These are phyloP conservation scores for Coniosporium tulheliwenetii DNA, from an alignment of 2,329 filamentous ascomycete genomes.

Conservation along the genomic window DNA sequence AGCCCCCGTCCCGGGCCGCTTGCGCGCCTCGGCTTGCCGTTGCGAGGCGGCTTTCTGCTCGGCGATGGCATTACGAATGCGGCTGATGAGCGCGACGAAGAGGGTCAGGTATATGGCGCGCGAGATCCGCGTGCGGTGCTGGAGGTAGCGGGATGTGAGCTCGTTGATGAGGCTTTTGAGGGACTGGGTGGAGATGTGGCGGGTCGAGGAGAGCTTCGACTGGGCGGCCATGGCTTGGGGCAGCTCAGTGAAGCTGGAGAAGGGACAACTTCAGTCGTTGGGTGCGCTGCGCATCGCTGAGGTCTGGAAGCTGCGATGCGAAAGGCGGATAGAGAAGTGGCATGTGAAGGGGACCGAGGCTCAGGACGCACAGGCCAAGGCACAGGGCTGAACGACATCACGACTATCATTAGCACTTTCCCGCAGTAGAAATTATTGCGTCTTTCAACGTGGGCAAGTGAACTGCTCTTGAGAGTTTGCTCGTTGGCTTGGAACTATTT, in stretches of 20 bases:
- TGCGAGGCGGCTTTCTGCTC: constrained; percentile 78
- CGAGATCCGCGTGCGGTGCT: constrained; percentile 68
- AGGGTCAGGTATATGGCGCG: constrained; percentile 72
- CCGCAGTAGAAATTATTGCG: too few species aligned
- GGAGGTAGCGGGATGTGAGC: constrained; percentile 58
- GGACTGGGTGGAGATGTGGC: constrained; percentile 39
- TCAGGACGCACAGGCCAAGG: too few species aligned
- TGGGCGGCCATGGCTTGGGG: constrained; percentile 48
- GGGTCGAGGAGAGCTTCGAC: constrained; percentile 51
- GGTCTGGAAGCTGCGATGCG: neutral
- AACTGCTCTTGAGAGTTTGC: too few species aligned
- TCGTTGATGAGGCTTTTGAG: constrained; percentile 49
- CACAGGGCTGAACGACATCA: too few species aligned
- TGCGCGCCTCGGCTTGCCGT: constrained; percentile 46
- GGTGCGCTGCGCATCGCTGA: neutral
- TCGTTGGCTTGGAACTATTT: too few species aligned
- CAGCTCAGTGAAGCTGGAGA: neutral
- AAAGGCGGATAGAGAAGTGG: too few species aligned
- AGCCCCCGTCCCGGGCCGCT: constrained; percentile 26
- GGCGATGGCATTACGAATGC: constrained; percentile 77
- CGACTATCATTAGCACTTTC: too few species aligned
- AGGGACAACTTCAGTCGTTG: neutral
- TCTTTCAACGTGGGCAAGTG: too few species aligned
- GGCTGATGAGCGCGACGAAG: constrained; percentile 65
- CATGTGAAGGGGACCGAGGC: too few species aligned